Evolutionary conservation across 2,329 filamentous ascomycete genomes (phyloP).

Genomic region (Penicillium vulpinum): DNA sequence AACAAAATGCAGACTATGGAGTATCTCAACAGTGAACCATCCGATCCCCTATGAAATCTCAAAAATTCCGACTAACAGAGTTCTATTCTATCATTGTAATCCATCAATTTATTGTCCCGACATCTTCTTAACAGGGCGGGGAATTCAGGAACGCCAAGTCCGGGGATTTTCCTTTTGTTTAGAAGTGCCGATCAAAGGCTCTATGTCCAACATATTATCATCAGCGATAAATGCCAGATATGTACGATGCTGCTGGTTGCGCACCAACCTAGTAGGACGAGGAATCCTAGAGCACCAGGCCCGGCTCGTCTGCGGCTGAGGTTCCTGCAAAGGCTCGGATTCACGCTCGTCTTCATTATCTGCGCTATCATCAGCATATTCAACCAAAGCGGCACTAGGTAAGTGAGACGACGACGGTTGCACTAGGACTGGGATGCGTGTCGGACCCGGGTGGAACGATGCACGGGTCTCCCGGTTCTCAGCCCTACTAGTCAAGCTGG

Average conservation of each 20-base stretch:
- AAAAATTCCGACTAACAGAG: conserved; percentile 19
- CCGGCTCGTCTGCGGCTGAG: neutral
- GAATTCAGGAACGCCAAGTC: conserved; percentile 3
- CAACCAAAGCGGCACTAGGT: neutral
- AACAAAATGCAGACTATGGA: neutral
- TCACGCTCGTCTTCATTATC: neutral
- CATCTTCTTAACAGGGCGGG: neutral
- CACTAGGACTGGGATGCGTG: neutral
- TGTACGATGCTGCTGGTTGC: neutral
- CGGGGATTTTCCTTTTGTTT: neutral
- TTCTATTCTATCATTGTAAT: neutral
- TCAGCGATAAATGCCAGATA: neutral
- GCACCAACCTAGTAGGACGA: neutral
- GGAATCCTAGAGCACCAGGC: conserved; percentile 1
- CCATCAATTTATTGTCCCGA: neutral
- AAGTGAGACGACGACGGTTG: neutral
- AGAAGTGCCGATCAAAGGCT: neutral
- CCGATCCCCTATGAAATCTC: neutral
- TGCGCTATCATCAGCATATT: neutral
- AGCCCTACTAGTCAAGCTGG: neutral
- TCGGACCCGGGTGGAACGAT: neutral
- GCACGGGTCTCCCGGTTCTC: neutral
- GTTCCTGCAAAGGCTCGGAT: neutral
- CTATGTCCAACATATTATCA: neutral
- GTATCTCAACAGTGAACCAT: neutral